A percentile compares a stretch with the other conserved stretches of the same genome.
Conservation (phyloP, 441 rosid species). For the Mallotus japonicus region DNA sequence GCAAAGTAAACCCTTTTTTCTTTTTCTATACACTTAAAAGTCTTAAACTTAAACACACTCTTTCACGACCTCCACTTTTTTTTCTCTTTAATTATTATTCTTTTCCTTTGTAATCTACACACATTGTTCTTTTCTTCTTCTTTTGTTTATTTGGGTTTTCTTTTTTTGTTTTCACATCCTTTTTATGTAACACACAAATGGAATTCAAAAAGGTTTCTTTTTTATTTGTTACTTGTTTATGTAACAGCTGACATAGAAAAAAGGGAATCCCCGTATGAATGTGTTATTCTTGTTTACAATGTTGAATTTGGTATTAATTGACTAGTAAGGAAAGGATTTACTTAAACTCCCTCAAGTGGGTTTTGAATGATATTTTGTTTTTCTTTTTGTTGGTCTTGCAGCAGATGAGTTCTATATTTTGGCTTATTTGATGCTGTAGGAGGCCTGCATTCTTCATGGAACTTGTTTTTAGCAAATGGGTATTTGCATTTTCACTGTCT, state of each 20-base stretch:
- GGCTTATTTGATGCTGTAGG: slow-evolving; percentile 31
- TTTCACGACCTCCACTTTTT: neutral
- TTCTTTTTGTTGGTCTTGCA: slow-evolving; percentile 12
- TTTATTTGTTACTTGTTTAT: neutral
- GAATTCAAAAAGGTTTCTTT: neutral
- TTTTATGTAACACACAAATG: neutral
- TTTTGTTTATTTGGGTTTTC: slow-evolving; percentile 19
- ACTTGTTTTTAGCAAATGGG: slow-evolving; percentile 50
- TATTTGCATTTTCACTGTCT: slow-evolving; percentile 42
- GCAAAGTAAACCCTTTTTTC: slow-evolving; percentile 22
- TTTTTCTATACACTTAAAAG: neutral
- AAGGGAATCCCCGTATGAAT: neutral
- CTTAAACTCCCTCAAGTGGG: slow-evolving; percentile 29
- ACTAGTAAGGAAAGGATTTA: slow-evolving; percentile 44
- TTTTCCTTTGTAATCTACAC: slow-evolving; percentile 3
- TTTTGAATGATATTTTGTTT: slow-evolving; percentile 2
- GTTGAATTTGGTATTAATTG: slow-evolving; percentile 49
- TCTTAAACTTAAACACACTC: neutral
- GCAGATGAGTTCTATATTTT: slow-evolving; percentile 30
- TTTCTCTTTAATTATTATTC: neutral
- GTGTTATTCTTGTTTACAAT: slow-evolving; percentile 39
- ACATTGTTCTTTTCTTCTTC: slow-evolving; percentile 31
- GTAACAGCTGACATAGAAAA: neutral
- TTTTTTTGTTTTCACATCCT: slow-evolving; percentile 21
- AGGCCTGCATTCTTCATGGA: slow-evolving; percentile 54